Percentiles rank a stretch among this genome's conserved stretches.
These are phyloP conservation scores for Aspergillus ustus DNA, from an alignment of 2,329 filamentous ascomycete genomes.

Conservation along the genomic window DNA sequence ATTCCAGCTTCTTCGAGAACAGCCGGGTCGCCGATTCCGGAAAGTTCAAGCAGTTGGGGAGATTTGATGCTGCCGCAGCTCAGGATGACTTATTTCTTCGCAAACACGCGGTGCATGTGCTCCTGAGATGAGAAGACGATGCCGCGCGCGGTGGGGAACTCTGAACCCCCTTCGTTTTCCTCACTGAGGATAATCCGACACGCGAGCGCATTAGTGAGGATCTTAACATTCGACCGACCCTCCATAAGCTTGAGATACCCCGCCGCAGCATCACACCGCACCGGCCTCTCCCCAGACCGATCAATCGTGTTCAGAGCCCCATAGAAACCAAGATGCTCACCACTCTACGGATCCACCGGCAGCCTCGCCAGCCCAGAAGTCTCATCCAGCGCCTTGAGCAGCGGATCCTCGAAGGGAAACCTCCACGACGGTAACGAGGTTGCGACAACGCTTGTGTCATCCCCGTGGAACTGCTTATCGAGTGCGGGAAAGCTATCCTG, in stretches of 20 bases:
- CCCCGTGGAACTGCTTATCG: not conserved
- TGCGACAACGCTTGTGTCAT: slow-evolving; percentile 1
- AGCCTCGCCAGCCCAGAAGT: slow-evolving; percentile 7
- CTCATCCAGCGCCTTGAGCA: slow-evolving; percentile 11
- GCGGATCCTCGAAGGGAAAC: slow-evolving; percentile 14
- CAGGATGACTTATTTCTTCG: slow-evolving; percentile 58
- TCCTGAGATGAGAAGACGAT: slow-evolving; percentile 49
- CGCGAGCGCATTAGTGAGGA: slow-evolving; percentile 51
- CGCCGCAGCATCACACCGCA: slow-evolving; percentile 44
- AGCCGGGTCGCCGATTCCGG: slow-evolving; percentile 58
- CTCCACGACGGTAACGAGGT: slow-evolving; percentile 17
- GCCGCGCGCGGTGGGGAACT: slow-evolving; percentile 29
- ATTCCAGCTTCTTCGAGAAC: slow-evolving; percentile 47
- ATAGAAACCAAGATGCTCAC: slow-evolving; percentile 43
- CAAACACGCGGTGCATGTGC: slow-evolving; percentile 36
- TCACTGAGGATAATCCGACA: slow-evolving; percentile 28
- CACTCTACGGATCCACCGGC: slow-evolving; percentile 34
- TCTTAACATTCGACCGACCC: slow-evolving; percentile 47
- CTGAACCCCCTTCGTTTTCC: slow-evolving; percentile 1
- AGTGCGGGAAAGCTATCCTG: not conserved
- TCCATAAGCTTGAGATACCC: slow-evolving; percentile 43
- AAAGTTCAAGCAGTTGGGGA: slow-evolving; percentile 65
- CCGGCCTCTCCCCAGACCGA: slow-evolving; percentile 22
- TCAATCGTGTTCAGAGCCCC: slow-evolving; percentile 40
- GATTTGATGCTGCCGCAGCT: slow-evolving; percentile 61